Evolutionary conservation across 345 rosid species (phyloP).

Genomic region (Mallotus nudiflorus): DNA sequence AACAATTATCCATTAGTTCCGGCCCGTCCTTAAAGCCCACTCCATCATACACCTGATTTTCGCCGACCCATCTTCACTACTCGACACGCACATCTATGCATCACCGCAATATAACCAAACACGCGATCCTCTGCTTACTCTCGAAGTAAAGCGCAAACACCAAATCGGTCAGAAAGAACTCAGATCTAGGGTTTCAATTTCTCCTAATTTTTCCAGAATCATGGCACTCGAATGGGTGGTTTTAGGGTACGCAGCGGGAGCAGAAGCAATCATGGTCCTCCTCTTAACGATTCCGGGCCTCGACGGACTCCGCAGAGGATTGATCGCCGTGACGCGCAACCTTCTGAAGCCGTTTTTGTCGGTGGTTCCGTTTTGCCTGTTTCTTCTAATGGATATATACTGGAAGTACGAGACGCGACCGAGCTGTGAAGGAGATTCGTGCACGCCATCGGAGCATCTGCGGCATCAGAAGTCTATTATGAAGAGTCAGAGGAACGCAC

Average conservation of each 20-base stretch:
- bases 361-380: slow-evolving; percentile 35
- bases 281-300: slow-evolving; percentile 37
- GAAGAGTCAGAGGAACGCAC: slow-evolving; percentile 42
- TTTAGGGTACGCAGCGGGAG: slow-evolving; percentile 35
- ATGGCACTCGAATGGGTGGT: slow-evolving; percentile 42
- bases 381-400: slow-evolving; percentile 37
- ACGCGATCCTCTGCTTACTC: neutral
- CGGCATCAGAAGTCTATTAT: slow-evolving; percentile 38
- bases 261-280: slow-evolving; percentile 40
- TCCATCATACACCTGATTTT: too few species aligned
- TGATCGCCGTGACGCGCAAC: slow-evolving; percentile 33
- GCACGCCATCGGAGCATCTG: slow-evolving; percentile 32
- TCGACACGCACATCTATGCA: too few species aligned
- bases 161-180: neutral
- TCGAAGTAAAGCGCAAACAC: slow-evolving; percentile 12
- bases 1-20: too few species aligned
- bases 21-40: too few species aligned
- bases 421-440: slow-evolving; percentile 25
- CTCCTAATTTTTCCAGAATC: neutral
- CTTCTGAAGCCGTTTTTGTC: slow-evolving; percentile 38
- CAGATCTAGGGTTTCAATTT: slow-evolving; percentile 24
- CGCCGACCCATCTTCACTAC: too few species aligned
- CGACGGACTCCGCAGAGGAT: slow-evolving; percentile 31
- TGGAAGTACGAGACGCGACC: slow-evolving; percentile 40
- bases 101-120: neutral